phyloP scores from a whole-genome alignment of 129 eudicot species.

The Helichrysum umbraculigerum region DNA sequence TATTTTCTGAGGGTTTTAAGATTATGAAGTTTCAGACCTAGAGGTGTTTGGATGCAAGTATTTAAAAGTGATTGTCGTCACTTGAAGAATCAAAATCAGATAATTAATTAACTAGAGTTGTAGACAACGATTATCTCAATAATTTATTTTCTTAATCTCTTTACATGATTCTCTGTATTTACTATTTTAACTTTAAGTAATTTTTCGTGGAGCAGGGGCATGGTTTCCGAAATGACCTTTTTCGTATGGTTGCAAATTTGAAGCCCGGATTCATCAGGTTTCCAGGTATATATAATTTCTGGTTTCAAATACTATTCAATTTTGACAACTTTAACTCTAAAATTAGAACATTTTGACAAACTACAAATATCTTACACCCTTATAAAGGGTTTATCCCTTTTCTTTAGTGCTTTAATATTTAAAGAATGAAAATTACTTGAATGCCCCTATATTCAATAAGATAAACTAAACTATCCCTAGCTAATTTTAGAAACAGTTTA shows the following conservation, averaged over 20 bases:
- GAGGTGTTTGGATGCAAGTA: too few relatives aligned
- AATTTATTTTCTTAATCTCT: not conserved
- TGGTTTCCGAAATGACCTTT: constrained; percentile 86
- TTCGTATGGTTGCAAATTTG: constrained; percentile 67
- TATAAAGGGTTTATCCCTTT: too few relatives aligned
- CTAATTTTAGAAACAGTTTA: too few relatives aligned
- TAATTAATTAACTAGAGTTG: not conserved
- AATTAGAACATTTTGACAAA: not conserved
- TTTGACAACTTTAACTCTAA: constrained; percentile 13
- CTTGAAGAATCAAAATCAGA: not conserved
- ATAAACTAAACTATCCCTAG: too few relatives aligned
- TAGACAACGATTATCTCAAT: not conserved
- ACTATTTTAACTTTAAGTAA: not conserved
- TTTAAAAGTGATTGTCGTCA: not conserved
- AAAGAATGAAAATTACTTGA: too few relatives aligned
- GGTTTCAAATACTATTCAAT: not conserved
- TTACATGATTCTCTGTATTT: not conserved
- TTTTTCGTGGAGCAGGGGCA: constrained; percentile 59
- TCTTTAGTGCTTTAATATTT: too few relatives aligned
- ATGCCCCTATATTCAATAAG: too few relatives aligned
- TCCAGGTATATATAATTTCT: constrained; percentile 63
- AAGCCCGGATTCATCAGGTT: constrained; percentile 88
- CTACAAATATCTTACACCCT: too few relatives aligned
- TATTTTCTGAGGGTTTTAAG: not conserved
- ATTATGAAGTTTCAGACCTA: too few relatives aligned